Percentiles rank a stretch among this genome's conserved stretches.
Conservation (phyloP, 139 green algal species). For the Monoraphidium neglectum region DNA sequence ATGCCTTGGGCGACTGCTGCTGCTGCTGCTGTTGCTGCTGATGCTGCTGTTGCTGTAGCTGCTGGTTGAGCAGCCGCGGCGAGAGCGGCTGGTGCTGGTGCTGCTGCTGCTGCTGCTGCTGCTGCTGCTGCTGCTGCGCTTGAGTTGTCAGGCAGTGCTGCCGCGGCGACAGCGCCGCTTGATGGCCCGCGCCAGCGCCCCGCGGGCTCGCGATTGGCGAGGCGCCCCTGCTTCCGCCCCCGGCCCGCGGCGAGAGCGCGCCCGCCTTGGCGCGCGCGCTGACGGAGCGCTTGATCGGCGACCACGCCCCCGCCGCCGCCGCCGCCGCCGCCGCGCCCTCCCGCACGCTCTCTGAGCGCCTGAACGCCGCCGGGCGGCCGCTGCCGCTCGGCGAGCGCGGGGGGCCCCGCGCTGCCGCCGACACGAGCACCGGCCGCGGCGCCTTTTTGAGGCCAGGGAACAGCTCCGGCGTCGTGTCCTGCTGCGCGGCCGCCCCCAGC, state of each 20-base stretch:
- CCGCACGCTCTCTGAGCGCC: neutral
- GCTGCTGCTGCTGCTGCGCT: constrained; percentile 13
- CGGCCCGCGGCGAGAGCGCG: neutral
- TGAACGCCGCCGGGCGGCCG: too few species aligned
- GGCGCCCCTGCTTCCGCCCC: neutral
- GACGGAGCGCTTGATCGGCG: neutral
- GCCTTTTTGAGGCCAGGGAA: too few species aligned
- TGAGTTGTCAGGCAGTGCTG: neutral
- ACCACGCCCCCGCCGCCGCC: neutral
- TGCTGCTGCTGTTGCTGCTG: constrained; percentile 8
- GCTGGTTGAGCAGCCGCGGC: neutral
- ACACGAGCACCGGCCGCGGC: too few species aligned
- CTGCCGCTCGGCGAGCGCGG: too few species aligned
- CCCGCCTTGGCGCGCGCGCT: neutral
- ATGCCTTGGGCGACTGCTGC: too few species aligned
- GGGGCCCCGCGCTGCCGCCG: too few species aligned
- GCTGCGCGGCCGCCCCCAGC: too few species aligned
- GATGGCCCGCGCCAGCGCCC: constrained; percentile 1
- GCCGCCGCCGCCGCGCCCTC: constrained; percentile 7
- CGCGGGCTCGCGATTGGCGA: neutral
- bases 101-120: constrained; percentile 6
- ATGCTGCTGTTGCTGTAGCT: constrained; percentile 20
- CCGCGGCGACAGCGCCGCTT: neutral
- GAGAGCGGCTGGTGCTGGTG: neutral
- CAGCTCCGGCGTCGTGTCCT: too few species aligned